A percentile compares a stretch with the other conserved stretches of the same genome.
These are phyloP conservation scores for Pythium brachiatum DNA, from an alignment of 352 stramenopile genomes.

Conservation along the genomic window DNA sequence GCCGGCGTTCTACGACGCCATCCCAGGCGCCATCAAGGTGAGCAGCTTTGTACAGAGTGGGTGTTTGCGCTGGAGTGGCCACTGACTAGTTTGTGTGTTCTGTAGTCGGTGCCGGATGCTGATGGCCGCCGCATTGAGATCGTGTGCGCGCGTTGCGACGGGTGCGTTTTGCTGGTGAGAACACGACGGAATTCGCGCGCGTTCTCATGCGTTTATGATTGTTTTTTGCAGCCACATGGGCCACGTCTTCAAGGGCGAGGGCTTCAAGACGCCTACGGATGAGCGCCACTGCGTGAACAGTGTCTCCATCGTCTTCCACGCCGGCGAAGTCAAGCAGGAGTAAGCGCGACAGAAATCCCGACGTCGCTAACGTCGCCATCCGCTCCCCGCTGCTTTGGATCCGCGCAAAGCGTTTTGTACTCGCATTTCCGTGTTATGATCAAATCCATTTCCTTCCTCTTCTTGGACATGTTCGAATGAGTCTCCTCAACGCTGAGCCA, in stretches of 20 bases:
- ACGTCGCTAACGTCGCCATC: background rate
- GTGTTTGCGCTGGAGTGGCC: background rate
- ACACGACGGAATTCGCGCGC: background rate
- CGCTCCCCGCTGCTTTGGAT: background rate
- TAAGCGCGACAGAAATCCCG: background rate
- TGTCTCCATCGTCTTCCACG: conserved; percentile 85
- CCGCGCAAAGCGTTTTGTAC: conserved; percentile 1
- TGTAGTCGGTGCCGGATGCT: conserved; percentile 56
- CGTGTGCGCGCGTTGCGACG: conserved; percentile 85
- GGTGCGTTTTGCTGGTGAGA: conserved; percentile 34
- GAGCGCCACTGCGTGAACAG: conserved; percentile 92
- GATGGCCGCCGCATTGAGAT: conserved; percentile 85
- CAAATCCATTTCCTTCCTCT: background rate
- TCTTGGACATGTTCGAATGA: too few species aligned
- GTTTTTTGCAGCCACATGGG: conserved; percentile 76
- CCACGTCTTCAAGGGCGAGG: conserved; percentile 90
- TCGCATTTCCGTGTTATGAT: conserved; percentile 3
- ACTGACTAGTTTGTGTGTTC: background rate
- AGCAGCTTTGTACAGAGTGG: background rate
- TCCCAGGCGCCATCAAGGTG: conserved; percentile 85
- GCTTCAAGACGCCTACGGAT: conserved; percentile 84
- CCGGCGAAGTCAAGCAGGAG: conserved; percentile 42
- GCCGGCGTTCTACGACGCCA: conserved; percentile 89
- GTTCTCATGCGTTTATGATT: background rate
- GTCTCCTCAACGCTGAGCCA: too few species aligned